Conservation (phyloP, 2,329 filamentous ascomycete species). For the Cladophialophora bantiana region DNA sequence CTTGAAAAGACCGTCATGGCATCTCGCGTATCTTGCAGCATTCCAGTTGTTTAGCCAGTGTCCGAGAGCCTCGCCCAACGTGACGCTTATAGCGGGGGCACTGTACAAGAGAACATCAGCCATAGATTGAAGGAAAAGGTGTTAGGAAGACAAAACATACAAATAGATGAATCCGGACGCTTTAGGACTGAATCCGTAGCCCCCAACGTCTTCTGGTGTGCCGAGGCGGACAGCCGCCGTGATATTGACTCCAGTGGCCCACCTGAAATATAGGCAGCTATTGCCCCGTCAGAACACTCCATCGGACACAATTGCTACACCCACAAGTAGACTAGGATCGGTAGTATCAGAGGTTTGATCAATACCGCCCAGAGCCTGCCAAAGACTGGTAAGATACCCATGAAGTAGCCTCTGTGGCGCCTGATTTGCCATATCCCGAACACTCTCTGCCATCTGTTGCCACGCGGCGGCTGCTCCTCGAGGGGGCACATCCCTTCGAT, state of each 20-base stretch:
- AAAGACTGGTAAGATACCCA: not conserved
- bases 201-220: not conserved
- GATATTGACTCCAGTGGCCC: constrained; percentile 13
- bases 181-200: constrained; percentile 15
- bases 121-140: not conserved
- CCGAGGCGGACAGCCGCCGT: constrained; percentile 9
- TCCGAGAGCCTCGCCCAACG: constrained; percentile 44
- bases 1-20: constrained; percentile 12
- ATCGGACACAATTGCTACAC: not conserved
- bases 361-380: not conserved
- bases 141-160: not conserved
- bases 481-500: not conserved
- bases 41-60: constrained; percentile 44
- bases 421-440: constrained; percentile 5
- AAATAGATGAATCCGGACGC: constrained; percentile 16
- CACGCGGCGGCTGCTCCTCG: constrained; percentile 2
- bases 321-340: constrained; percentile 7
- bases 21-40: not conserved
- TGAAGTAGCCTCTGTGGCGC: constrained; percentile 2
- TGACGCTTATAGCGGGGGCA: not conserved
- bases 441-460: not conserved
- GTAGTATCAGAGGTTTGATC: constrained; percentile 10
- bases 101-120: not conserved
- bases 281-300: not conserved
- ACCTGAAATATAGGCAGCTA: constrained; percentile 5